These are phyloP conservation scores for Penicillium sp. DNA, from an alignment of 2,329 filamentous ascomycete genomes.

Conservation along the genomic window DNA sequence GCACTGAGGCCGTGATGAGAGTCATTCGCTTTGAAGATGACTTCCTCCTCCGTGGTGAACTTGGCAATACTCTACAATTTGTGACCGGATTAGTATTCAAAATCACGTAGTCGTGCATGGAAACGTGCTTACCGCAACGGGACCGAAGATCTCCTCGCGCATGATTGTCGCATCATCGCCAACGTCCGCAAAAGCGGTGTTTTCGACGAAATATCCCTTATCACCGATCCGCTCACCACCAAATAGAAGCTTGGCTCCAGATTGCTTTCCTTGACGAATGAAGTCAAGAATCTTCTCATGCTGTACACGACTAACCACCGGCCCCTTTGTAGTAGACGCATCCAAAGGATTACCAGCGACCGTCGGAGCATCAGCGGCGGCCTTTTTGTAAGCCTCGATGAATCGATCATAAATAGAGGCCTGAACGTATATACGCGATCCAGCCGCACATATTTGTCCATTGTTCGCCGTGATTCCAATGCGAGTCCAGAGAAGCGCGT, in stretches of 20 bases:
- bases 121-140: conserved; percentile 45
- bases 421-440: conserved; percentile 37
- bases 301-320: conserved; percentile 23
- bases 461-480: conserved; percentile 33
- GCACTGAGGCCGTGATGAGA: conserved; percentile 38
- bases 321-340: conserved; percentile 24
- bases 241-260: conserved; percentile 23
- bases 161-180: conserved; percentile 48
- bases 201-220: conserved; percentile 63
- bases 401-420: conserved; percentile 34
- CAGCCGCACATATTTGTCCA: conserved; percentile 36
- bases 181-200: conserved; percentile 56
- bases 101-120: not conserved
- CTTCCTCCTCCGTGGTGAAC: conserved; percentile 61
- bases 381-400: conserved; percentile 40
- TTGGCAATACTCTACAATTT: conserved; percentile 50
- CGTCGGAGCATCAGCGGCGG: conserved; percentile 54
- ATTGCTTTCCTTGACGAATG: conserved; percentile 25
- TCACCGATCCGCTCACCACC: conserved; percentile 25
- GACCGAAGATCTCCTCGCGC: conserved; percentile 60
- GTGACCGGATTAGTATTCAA: not conserved
- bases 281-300: conserved; percentile 27
- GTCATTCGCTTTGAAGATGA: conserved; percentile 56
- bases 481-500: conserved; percentile 32
- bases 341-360: conserved; percentile 26